Evolutionary conservation across 257 asterid genomes (phyloP), one percentile per base, ranked within the genome.

Genomic region (Thymus mandschuricus): DNA sequence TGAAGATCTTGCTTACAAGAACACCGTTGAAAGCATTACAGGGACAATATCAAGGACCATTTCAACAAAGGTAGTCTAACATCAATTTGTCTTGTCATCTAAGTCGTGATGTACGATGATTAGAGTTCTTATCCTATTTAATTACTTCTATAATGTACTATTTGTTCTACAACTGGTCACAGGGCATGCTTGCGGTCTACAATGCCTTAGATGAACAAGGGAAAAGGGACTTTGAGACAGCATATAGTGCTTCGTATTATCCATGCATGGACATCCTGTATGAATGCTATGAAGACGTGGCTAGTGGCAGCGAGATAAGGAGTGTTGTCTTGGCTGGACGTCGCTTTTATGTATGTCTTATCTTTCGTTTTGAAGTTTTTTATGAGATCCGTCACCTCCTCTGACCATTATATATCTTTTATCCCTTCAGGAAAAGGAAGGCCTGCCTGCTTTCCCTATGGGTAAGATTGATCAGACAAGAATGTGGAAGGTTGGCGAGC

Each of bases 301-400:
- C 96, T 68, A 77, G 91, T 76, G 96, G 98, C 66, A 91, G 90
- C 71, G 98, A 93, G 87, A 93, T 93, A 65, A 78, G 91, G 79
- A 93, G 98, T 63, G 96, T 91, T 70, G 97, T 93, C 79, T 84
- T 93, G 88, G 98, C 98, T 45, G 98, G 97, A 51, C 96, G 96
- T 52, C 96, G 97, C 78, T 91, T 91, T 75, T 84, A 86, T 82
- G 98, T 93, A 89, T 52, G 88, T 65, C 15, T n/a, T 3, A 6
- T 28, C 21, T 44, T 56, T 45, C 69, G 33, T 68, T 35, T 15
- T 72, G 43, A 49, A 21, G 21, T 21, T 21, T 21, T 21, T 21
- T 21, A 21, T 45, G 51, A 50, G 49, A 33, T 63, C 31, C 8
- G 44, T 8, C 33, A 6, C 15, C 30, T 9, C 56, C 28, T 48